A percentile compares a stretch with the other conserved stretches of the same genome.
Conservation (phyloP, 140 eudicot genomes). For the Cichorium intybus region DNA sequence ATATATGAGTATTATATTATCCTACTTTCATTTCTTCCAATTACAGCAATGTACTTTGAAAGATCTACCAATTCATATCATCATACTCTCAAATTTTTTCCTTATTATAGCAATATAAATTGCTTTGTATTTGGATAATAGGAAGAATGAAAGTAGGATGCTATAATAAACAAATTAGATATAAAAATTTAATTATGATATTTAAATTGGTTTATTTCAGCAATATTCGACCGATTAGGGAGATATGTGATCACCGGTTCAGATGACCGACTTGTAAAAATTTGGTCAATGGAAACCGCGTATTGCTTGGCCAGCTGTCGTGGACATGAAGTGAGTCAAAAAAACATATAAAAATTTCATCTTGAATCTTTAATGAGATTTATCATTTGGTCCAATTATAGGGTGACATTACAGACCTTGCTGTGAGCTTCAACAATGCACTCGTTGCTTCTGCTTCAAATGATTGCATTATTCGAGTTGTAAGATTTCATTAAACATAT, state of each 20-base stretch:
- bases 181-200: too few species aligned
- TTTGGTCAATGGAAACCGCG: constrained; percentile 99
- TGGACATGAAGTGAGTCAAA: constrained; percentile 86
- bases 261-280: constrained; percentile 96
- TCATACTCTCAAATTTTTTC: too few species aligned
- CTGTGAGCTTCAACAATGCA: constrained; percentile 83
- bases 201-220: constrained; percentile 41
- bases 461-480: constrained; percentile 87
- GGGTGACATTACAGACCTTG: constrained; percentile 99
- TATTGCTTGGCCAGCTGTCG: constrained; percentile 98
- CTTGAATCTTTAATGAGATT: constrained; percentile 3
- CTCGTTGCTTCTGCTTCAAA: constrained; percentile 96
- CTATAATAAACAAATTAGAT: too few species aligned
- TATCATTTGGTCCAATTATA: constrained; percentile 26
- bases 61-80: too few species aligned
- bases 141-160: too few species aligned
- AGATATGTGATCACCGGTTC: constrained; percentile 98
- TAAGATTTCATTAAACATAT: constrained; percentile 37
- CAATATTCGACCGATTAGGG: constrained; percentile 88
- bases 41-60: too few species aligned
- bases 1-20: too few species aligned
- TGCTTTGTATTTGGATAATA: too few species aligned
- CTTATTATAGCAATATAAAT: too few species aligned
- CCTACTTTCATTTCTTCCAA: too few species aligned
- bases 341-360: neutral